Percentiles rank a stretch among this genome's conserved stretches.
Conservation (phyloP, 768 basidiomycete species). For the Russula ochroleuca region DNA sequence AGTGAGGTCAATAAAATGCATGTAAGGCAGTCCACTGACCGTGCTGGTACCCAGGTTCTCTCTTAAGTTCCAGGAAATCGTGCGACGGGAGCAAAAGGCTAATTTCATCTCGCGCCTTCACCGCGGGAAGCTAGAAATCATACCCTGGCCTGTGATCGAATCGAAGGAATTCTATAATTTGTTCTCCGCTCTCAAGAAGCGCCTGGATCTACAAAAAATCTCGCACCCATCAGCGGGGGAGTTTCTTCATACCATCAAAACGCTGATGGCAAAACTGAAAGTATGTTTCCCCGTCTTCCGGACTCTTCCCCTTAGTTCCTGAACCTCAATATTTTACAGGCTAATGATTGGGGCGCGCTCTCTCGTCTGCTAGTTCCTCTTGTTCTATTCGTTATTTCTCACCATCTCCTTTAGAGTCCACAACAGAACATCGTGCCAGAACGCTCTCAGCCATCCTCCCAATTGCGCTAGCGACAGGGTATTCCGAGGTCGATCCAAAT, state of each 20-base stretch:
- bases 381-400: not conserved
- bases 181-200: slow-evolving; percentile 46
- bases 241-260: slow-evolving; percentile 56
- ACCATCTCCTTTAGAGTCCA: slow-evolving; percentile 39
- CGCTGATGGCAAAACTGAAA: slow-evolving; percentile 65
- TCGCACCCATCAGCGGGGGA: slow-evolving; percentile 51
- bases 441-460: slow-evolving; percentile 40
- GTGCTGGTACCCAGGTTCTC: slow-evolving; percentile 41
- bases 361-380: slow-evolving; percentile 45
- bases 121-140: slow-evolving; percentile 49
- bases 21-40: not conserved
- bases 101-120: slow-evolving; percentile 63
- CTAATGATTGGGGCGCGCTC: slow-evolving; percentile 61
- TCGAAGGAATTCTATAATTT: slow-evolving; percentile 55
- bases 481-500: slow-evolving; percentile 43
- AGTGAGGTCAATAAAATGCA: slow-evolving; percentile 38
- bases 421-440: slow-evolving; percentile 44
- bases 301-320: not conserved
- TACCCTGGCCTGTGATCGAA: slow-evolving; percentile 67
- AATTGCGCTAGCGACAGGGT: slow-evolving; percentile 47
- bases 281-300: slow-evolving; percentile 33
- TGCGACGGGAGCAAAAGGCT: slow-evolving; percentile 53
- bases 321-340: slow-evolving; percentile 33
- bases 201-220: slow-evolving; percentile 45
- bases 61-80: slow-evolving; percentile 57